Evolutionary conservation across 2,329 filamentous ascomycete genomes (phyloP).

Genomic region (Hymenotorrendiella dingleyae): DNA sequence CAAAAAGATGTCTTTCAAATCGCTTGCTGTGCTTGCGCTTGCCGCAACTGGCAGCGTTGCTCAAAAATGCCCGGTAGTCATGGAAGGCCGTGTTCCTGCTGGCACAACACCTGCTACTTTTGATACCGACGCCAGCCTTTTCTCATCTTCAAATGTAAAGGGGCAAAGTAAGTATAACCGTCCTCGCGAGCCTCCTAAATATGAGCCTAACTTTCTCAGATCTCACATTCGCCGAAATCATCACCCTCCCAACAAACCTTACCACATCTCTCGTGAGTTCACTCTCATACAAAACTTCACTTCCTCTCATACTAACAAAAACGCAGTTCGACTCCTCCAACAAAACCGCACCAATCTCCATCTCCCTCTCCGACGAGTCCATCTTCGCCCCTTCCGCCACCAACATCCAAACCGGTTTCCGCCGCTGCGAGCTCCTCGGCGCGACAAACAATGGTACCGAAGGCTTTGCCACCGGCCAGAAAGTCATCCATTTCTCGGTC

Average conservation of each 20-base stretch:
- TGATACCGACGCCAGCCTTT: conserved; percentile 38
- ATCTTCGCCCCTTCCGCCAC: conserved; percentile 48
- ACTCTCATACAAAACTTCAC: no score
- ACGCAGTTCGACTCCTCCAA: conserved; percentile 16
- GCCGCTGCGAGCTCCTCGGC: conserved; percentile 51
- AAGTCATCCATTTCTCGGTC: conserved; percentile 57
- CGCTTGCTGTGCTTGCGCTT: conserved; percentile 8
- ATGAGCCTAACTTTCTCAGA: no score
- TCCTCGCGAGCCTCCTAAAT: no score
- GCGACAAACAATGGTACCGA: conserved; percentile 45
- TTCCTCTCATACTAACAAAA: not conserved
- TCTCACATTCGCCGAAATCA: conserved; percentile 44
- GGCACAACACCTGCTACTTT: conserved; percentile 36
- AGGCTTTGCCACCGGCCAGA: conserved; percentile 46
- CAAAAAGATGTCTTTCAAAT: not conserved
- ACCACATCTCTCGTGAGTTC: conserved; percentile 35
- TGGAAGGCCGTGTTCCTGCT: conserved; percentile 41
- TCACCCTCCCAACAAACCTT: conserved; percentile 39
- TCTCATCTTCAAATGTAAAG: conserved; percentile 46
- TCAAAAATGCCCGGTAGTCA: conserved; percentile 36
- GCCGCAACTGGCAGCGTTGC: conserved; percentile 18
- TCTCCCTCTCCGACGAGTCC: conserved; percentile 40
- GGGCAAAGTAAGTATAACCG: conserved; percentile 35
- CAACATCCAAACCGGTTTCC: conserved; percentile 52
- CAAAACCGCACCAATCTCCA: conserved; percentile 12